A percentile compares a stretch with the other conserved stretches of the same genome.
Conservation (phyloP, 768 basidiomycete species). For the Lyophyllum semitale region DNA sequence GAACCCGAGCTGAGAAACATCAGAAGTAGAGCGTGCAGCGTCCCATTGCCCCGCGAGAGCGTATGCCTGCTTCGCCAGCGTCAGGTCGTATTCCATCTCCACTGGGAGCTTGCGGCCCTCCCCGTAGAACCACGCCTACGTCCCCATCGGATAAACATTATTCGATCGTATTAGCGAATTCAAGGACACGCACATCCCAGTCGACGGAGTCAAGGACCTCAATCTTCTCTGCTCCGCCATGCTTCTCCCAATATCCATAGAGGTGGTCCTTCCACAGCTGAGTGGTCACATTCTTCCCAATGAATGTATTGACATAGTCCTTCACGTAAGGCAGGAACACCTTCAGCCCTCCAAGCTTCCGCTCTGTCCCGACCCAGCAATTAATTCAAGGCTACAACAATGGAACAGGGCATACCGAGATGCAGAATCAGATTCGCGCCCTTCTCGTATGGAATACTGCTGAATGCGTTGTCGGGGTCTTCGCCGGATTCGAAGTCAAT, state of each 20-base stretch:
- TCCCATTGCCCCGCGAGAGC: constrained; percentile 78
- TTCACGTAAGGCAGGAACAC: constrained; percentile 83
- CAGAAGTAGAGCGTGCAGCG: constrained; percentile 48
- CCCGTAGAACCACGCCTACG: constrained; percentile 82
- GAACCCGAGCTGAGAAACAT: constrained; percentile 55
- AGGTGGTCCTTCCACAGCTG: constrained; percentile 83
- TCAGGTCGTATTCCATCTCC: constrained; percentile 71
- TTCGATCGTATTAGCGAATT: background rate
- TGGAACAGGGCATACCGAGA: constrained; percentile 55
- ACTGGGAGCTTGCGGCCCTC: constrained; percentile 76
- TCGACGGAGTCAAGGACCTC: constrained; percentile 68
- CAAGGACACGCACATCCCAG: constrained; percentile 63
- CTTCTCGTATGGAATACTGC: constrained; percentile 82
- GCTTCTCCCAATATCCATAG: constrained; percentile 63
- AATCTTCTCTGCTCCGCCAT: constrained; percentile 63
- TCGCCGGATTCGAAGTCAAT: constrained; percentile 74
- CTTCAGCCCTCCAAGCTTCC: constrained; percentile 77
- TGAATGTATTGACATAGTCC: constrained; percentile 81
- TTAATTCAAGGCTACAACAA: background rate
- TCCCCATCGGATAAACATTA: background rate
- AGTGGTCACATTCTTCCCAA: constrained; percentile 82
- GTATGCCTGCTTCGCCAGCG: constrained; percentile 70
- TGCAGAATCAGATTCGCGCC: constrained; percentile 87
- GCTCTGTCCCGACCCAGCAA: constrained; percentile 42
- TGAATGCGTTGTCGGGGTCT: constrained; percentile 79